Evolutionary conservation across 805 yeast species (phyloP).

Genomic region (Hanseniaspora valbyensis): DNA sequence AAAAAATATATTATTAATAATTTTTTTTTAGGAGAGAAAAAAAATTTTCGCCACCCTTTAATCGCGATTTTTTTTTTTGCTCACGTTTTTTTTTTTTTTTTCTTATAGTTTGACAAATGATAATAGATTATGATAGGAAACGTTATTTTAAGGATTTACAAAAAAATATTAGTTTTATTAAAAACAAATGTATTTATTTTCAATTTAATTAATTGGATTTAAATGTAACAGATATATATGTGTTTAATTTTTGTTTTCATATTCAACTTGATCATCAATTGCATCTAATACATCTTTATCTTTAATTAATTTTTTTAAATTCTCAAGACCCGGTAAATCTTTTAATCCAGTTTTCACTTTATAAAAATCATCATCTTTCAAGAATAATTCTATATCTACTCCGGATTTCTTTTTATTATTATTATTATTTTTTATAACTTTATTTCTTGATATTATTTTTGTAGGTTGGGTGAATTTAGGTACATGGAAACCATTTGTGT

Average conservation of each 20-base stretch:
- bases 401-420: slow-evolving; percentile 24
- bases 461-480: slow-evolving; percentile 71
- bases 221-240: too few species aligned
- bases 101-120: too few species aligned
- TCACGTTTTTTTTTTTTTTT: too few species aligned
- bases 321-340: slow-evolving; percentile 40
- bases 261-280: slow-evolving; percentile 7
- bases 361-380: slow-evolving; percentile 37
- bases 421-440: slow-evolving; percentile 20
- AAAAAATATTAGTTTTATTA: too few species aligned
- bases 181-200: too few species aligned
- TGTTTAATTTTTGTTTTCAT: slow-evolving; percentile 4
- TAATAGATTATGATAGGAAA: too few species aligned
- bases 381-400: slow-evolving; percentile 32
- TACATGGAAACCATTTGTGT: slow-evolving; percentile 69
- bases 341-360: slow-evolving; percentile 51
- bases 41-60: too few species aligned
- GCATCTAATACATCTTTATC: slow-evolving; percentile 34
- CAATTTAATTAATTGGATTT: too few species aligned
- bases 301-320: slow-evolving; percentile 49
- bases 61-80: too few species aligned
- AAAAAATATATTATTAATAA: too few species aligned
- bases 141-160: too few species aligned
- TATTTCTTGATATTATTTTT: slow-evolving; percentile 22
- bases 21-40: too few species aligned